A percentile compares a stretch with the other conserved stretches of the same genome.
Evolutionary conservation across 2,329 filamentous ascomycete species (phyloP).

Genomic region (Aureobasidium subglaciale): DNA sequence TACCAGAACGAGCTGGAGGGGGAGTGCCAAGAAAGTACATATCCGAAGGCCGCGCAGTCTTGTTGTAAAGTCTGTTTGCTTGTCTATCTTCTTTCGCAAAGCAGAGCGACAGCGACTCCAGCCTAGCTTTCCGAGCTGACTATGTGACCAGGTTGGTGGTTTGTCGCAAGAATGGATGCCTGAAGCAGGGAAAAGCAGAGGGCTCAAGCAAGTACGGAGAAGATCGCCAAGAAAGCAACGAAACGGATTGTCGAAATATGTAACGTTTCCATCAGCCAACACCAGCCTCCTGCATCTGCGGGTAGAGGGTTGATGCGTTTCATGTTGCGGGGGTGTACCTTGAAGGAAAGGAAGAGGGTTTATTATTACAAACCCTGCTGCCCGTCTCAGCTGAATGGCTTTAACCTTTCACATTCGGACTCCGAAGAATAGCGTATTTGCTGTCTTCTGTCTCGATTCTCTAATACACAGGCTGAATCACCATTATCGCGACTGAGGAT

Average conservation of each 20-base stretch:
- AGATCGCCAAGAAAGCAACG: neutral
- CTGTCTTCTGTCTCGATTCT: neutral
- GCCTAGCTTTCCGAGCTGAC: too few relatives aligned
- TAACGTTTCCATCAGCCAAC: slow-evolving; percentile 6
- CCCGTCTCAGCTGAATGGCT: neutral
- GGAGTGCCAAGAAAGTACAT: neutral
- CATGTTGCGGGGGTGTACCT: neutral
- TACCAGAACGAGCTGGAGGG: neutral
- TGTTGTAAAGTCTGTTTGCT: neutral
- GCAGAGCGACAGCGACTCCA: too few relatives aligned
- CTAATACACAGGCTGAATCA: neutral
- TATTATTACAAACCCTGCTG: slow-evolving; percentile 3
- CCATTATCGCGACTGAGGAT: too few relatives aligned
- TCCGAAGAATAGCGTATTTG: neutral
- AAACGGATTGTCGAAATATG: neutral
- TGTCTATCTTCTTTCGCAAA: neutral
- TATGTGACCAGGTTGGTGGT: neutral
- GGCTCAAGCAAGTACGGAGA: neutral
- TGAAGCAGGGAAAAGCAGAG: neutral
- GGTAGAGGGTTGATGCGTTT: slow-evolving; percentile 5
- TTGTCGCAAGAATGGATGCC: too few relatives aligned
- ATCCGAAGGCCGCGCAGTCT: neutral
- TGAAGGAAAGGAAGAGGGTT: neutral
- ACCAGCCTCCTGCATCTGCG: slow-evolving; percentile 7
- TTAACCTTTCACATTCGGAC: neutral